These are phyloP conservation scores for Penicillium sp. DNA, from an alignment of 2,329 filamentous ascomycete genomes.

Conservation along the genomic window DNA sequence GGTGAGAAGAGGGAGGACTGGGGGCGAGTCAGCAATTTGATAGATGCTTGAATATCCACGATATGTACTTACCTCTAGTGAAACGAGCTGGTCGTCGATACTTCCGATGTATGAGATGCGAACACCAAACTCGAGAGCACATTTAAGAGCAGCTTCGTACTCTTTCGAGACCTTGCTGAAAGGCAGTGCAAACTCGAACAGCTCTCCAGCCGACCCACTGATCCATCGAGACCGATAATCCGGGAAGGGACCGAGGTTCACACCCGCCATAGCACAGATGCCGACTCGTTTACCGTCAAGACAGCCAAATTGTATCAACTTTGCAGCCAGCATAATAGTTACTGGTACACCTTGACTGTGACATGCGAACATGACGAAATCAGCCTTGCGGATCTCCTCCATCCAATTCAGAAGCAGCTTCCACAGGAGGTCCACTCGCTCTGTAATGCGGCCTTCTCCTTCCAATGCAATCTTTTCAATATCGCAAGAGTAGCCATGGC, in stretches of 20 bases:
- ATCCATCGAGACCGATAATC: constrained; percentile 89
- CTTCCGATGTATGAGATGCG: constrained; percentile 86
- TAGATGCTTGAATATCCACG: neutral
- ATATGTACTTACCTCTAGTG: constrained; percentile 65
- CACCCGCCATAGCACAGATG: constrained; percentile 84
- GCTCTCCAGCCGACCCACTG: constrained; percentile 84
- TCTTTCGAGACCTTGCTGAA: constrained; percentile 77
- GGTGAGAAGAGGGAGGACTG: constrained; percentile 82
- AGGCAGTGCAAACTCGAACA: constrained; percentile 88
- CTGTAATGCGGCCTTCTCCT: constrained; percentile 86
- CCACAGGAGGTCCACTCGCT: constrained; percentile 90
- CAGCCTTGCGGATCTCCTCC: constrained; percentile 79
- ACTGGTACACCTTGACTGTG: constrained; percentile 97
- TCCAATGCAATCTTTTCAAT: constrained; percentile 94
- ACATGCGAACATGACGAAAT: constrained; percentile 87
- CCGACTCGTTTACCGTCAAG: constrained; percentile 74
- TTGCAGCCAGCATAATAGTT: constrained; percentile 85
- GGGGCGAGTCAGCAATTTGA: neutral
- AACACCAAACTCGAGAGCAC: constrained; percentile 72
- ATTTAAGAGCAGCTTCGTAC: constrained; percentile 72
- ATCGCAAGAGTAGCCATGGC: constrained; percentile 70
- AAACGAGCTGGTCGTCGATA: constrained; percentile 95
- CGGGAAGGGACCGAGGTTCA: constrained; percentile 87
- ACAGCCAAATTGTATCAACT: constrained; percentile 85
- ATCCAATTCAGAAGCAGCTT: constrained; percentile 93